phyloP scores from a whole-genome alignment of 345 rosid genomes.

The Microthlaspi erraticum region DNA sequence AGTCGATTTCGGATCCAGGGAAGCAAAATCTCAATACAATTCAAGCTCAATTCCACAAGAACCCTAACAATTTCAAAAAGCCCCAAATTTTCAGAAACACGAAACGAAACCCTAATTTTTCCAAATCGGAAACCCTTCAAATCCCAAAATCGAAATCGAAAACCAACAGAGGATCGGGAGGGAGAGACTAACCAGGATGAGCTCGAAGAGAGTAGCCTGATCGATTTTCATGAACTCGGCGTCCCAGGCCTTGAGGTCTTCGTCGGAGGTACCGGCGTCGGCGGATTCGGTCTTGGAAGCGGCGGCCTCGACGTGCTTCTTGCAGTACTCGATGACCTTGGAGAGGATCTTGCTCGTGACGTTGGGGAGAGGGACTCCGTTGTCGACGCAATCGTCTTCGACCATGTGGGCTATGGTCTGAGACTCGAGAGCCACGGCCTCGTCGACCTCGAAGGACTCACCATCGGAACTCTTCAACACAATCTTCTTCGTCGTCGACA shows the following conservation, averaged over 20 bases:
- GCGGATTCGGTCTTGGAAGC: conserved; percentile 43
- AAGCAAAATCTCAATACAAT: neutral
- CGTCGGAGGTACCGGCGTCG: conserved; percentile 47
- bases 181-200: conserved; percentile 55
- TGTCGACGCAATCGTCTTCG: conserved; percentile 69
- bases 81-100: neutral
- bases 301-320: conserved; percentile 63
- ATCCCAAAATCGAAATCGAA: neutral
- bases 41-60: neutral
- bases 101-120: conserved; percentile 33
- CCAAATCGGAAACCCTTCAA: conserved; percentile 31
- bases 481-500: conserved; percentile 55
- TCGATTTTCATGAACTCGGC: conserved; percentile 74
- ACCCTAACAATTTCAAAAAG: conserved; percentile 7
- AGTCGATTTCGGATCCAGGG: neutral
- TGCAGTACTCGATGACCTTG: conserved; percentile 80
- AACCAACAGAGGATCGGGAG: neutral
- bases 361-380: conserved; percentile 68
- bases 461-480: conserved; percentile 68
- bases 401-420: conserved; percentile 70
- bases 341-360: conserved; percentile 79
- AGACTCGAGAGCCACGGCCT: conserved; percentile 67
- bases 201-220: conserved; percentile 72
- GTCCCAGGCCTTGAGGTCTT: conserved; percentile 68
- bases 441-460: conserved; percentile 66